Evolutionary conservation across 164 flowering plant species (phyloP).

Genomic region (Houttuynia cordata): DNA sequence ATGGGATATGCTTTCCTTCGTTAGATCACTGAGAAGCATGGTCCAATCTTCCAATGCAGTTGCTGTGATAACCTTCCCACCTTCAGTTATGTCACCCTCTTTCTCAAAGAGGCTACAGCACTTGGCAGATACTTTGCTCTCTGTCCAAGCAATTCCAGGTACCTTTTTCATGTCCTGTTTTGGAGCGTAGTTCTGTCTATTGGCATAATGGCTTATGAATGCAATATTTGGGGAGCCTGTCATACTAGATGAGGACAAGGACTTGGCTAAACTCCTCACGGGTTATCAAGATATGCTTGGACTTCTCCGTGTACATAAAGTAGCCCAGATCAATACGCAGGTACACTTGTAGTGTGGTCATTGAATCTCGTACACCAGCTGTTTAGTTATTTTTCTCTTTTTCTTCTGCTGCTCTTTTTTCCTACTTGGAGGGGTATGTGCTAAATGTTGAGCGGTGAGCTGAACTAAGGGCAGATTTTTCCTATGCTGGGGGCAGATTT

Average conservation of each 20-base stretch:
- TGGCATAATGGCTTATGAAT: not conserved
- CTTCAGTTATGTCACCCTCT: constrained; percentile 68
- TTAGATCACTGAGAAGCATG: constrained; percentile 65
- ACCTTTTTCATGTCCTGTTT: constrained; percentile 2
- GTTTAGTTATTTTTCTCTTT: not conserved
- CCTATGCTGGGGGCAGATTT: not conserved
- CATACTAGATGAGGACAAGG: constrained; percentile 77
- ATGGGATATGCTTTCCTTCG: constrained; percentile 83
- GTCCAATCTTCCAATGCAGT: constrained; percentile 70
- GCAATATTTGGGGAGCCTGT: not conserved
- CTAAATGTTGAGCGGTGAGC: too few species aligned
- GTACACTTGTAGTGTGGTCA: constrained; percentile 18
- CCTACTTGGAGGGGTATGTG: not conserved
- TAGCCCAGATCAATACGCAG: constrained; percentile 80
- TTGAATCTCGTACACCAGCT: not conserved
- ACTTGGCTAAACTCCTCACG: constrained; percentile 74
- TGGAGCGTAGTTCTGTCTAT: not conserved
- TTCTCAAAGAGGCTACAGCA: constrained; percentile 87
- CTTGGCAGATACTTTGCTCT: constrained; percentile 86
- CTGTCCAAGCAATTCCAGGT: constrained; percentile 89
- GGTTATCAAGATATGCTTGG: constrained; percentile 96
- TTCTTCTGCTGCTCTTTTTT: not conserved
- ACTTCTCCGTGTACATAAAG: constrained; percentile 75
- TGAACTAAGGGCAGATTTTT: too few species aligned
- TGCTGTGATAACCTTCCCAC: constrained; percentile 66